Conservation (phyloP, 2,329 filamentous ascomycete genomes). For the Ophiostoma quercus region DNA sequence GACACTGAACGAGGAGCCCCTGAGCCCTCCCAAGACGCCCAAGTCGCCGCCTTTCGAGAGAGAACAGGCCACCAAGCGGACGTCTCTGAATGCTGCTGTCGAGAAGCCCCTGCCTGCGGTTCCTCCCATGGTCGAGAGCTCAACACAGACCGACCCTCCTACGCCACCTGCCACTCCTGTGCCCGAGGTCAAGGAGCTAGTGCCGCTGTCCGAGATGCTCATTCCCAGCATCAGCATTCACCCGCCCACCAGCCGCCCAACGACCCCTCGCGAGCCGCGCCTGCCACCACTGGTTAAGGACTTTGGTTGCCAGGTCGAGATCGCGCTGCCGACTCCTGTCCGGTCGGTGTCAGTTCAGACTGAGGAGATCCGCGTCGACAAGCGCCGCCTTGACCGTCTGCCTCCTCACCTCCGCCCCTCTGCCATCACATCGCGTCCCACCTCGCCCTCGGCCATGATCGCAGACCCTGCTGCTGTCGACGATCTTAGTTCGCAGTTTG, state of each 20-base stretch:
- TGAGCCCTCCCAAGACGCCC: constrained; percentile 62
- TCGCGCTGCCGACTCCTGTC: constrained; percentile 45
- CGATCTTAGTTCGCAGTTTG: constrained; percentile 35
- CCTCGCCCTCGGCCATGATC: constrained; percentile 43
- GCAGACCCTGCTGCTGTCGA: constrained; percentile 33
- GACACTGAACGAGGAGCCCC: constrained; percentile 57
- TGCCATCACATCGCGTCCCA: constrained; percentile 58
- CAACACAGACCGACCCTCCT: constrained; percentile 57
- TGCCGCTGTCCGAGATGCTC: constrained; percentile 36
- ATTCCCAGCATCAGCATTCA: constrained; percentile 90
- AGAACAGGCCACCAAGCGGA: constrained; percentile 30
- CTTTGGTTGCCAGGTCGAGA: constrained; percentile 71
- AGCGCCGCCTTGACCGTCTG: constrained; percentile 66
- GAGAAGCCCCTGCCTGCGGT: constrained; percentile 27
- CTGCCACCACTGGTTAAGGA: constrained; percentile 80
- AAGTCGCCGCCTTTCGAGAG: constrained; percentile 43
- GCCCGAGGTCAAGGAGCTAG: constrained; percentile 14
- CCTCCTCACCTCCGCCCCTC: constrained; percentile 76
- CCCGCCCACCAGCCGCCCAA: constrained; percentile 77
- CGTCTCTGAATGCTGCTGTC: not conserved
- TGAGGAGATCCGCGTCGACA: constrained; percentile 81
- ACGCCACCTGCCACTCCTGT: constrained; percentile 25
- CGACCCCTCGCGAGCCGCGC: constrained; percentile 66
- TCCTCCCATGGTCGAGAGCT: constrained; percentile 46
- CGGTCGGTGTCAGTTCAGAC: constrained; percentile 66